Evolutionary conservation across 108 stramenopile species (phyloP), one percentile per base, ranked within the genome.

Genomic region (Nannochloropsis gaditana): DNA sequence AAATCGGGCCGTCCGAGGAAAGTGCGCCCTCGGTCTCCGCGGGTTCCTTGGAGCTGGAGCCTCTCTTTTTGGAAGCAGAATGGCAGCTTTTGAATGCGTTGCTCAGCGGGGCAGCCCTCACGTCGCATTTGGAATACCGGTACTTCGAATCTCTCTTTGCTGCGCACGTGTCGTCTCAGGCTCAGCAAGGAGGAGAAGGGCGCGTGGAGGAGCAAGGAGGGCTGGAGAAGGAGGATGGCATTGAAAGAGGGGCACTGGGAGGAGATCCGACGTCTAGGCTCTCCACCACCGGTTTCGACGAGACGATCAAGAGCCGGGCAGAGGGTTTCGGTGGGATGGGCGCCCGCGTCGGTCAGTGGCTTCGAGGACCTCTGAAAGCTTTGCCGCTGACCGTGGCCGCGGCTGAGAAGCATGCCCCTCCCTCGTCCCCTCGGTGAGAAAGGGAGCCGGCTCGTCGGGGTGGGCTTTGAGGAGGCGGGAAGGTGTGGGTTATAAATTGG

Each of bases 81-180:
- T 73, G 59, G 59, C 59, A 73, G 59, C 59, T 73, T 15, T n/a
- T 73, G 15, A 73, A 73, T 3, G 59, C 59, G 8, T n/a, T 73
- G 59, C 59, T 73, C 19, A 73, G 59, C 59, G 59, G 59, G 19
- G 59, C 59, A n/a, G 59, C 59, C 59, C 59, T 73, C 6, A 73
- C 59, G 19, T 73, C 59, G 15, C 59, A 73, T 6, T 73, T 73
- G 59, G 59, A 73, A n/a, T n/a, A 73, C n/a, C 59, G 59, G n/a
- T 73, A 73, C n/a, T 73, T 73, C n/a, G 59, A 73, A n/a, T 73
- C 59, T 73, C 59, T 73, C 3, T n/a, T 73, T 6, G 59, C 59
- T 6, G 59, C 59, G 59, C 59, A 73, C n/a, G 8, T 73, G 15
- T 73, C 59, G 59, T 73, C 59, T 15, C n/a, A n/a, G 15, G 59